Percentiles rank a stretch among this genome's conserved stretches.
phyloP scores from a whole-genome alignment of 2,329 filamentous ascomycete genomes.

The Aspergillus hiratsukae region DNA sequence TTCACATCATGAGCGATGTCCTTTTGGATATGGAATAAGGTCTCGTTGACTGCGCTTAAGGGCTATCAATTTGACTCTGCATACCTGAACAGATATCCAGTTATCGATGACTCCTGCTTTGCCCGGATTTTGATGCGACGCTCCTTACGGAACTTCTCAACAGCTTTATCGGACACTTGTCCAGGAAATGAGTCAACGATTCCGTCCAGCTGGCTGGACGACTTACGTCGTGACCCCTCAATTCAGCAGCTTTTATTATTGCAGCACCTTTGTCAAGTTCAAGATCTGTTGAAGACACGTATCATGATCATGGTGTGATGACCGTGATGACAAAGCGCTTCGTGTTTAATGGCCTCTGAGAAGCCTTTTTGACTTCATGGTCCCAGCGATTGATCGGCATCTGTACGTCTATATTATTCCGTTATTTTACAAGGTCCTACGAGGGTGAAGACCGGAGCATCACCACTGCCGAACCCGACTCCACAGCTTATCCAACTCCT shows the following conservation, averaged over 20 bases:
- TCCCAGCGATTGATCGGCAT: background rate
- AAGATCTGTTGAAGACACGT: background rate
- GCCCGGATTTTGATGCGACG: background rate
- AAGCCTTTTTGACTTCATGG: background rate
- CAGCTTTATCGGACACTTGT: background rate
- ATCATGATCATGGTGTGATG: background rate
- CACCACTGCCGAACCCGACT: constrained; percentile 9
- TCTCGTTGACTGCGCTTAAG: background rate
- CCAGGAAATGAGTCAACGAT: background rate
- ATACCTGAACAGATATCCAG: background rate
- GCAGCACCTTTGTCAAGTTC: no score
- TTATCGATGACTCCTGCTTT: background rate
- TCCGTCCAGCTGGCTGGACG: background rate
- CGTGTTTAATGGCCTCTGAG: background rate
- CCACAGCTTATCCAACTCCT: constrained; percentile 14
- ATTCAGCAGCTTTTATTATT: background rate
- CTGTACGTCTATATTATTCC: background rate
- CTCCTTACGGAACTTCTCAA: background rate
- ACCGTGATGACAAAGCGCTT: background rate
- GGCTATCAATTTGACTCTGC: background rate
- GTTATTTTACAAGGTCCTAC: background rate
- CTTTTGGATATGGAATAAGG: constrained; percentile 33
- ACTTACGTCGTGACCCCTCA: background rate
- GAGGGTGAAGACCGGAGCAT: background rate
- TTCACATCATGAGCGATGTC: constrained; percentile 53